Base-by-base conservation (phyloP, 129 eudicot species). In the Lactuca saligna region DNA sequence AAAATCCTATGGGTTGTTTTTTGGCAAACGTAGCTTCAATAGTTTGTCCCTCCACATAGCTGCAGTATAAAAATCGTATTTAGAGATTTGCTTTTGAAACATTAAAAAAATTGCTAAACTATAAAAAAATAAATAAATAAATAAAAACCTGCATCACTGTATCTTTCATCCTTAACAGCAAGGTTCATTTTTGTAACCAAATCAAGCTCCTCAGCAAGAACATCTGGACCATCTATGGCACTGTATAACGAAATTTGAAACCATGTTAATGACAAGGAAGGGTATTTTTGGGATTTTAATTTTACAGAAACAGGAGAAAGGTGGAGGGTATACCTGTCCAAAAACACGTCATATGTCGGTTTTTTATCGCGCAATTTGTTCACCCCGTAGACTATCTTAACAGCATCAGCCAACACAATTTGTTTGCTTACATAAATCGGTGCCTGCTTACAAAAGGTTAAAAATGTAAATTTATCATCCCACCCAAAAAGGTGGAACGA, bases 41-140 rank as follows among this genome's bases (percentile, higher is more conserved):
- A 84, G 95, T 79, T 78, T 78, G 81, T 87, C 88, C 59, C 82
- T 82, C 95, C 83, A 87, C 78, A 74, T 84, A 59, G 90, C 95
- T 87, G 80, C 80, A 69, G 25, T 51, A 46, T 3, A 46, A 46
- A 3, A 42, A 8, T 42, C 12, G 0, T 2, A 42, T 6, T 42
- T 8, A 8, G 14, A 42, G 5, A 35, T 4, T 35, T 42, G 3
- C 3, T 42, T 42, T 8, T 9, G 10, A 42, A 42, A 42, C 3
- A 4, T 42, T 42, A 42, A 42, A 42, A 1, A 5, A 42, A 8
- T 35, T 35, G 38, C 38, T 35, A 35, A 35, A 35, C 6, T 4
- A 35, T 35, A 35, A 35, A 35, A 25, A 25, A 25, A 25, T 0
- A 25, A 25, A 25, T 0, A 1, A 0, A 0, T 0, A 25, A 25